A percentile compares a stretch with the other conserved stretches of the same genome.
These are phyloP conservation scores for Lichtheimia ornata DNA, from an alignment of 371 early-diverging fungal genomes.

Conservation along the genomic window DNA sequence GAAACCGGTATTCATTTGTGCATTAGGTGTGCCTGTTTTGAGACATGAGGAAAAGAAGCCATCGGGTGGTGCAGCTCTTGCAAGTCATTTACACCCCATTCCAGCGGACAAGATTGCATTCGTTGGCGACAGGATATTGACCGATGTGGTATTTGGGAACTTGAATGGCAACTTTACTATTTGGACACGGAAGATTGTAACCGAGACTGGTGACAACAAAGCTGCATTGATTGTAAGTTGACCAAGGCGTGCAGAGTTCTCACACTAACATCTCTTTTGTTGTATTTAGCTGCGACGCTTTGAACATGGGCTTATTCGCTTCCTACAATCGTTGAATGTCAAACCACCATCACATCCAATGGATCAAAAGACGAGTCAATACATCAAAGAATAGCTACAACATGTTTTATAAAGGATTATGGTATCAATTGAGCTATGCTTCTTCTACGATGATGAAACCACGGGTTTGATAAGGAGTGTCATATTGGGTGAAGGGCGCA, in stretches of 20 bases:
- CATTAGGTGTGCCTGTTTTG: constrained; percentile 57
- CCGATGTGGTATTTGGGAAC: constrained; percentile 89
- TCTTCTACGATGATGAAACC: not conserved
- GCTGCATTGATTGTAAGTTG: constrained; percentile 62
- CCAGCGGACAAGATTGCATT: constrained; percentile 62
- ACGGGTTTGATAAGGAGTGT: constrained; percentile 19
- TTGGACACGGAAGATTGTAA: constrained; percentile 70
- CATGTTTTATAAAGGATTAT: not conserved
- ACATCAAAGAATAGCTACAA: not conserved
- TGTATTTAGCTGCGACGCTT: constrained; percentile 47
- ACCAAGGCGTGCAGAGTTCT: not conserved
- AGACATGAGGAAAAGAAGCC: constrained; percentile 81
- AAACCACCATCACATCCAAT: constrained; percentile 31
- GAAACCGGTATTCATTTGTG: not conserved
- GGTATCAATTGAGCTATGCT: not conserved
- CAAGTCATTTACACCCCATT: constrained; percentile 23
- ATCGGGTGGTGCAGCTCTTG: constrained; percentile 65
- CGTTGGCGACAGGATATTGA: constrained; percentile 88
- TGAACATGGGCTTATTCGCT: constrained; percentile 47
- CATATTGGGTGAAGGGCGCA: constrained; percentile 42
- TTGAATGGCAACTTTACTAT: constrained; percentile 74
- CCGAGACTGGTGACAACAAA: constrained; percentile 78
- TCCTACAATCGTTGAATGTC: constrained; percentile 28
- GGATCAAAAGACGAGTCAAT: not conserved
- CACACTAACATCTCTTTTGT: not conserved